Percentiles rank a stretch among this genome's conserved stretches.
These are phyloP conservation scores for Aristolochia fimbriata DNA, from an alignment of 164 flowering plant genomes.

Conservation along the genomic window DNA sequence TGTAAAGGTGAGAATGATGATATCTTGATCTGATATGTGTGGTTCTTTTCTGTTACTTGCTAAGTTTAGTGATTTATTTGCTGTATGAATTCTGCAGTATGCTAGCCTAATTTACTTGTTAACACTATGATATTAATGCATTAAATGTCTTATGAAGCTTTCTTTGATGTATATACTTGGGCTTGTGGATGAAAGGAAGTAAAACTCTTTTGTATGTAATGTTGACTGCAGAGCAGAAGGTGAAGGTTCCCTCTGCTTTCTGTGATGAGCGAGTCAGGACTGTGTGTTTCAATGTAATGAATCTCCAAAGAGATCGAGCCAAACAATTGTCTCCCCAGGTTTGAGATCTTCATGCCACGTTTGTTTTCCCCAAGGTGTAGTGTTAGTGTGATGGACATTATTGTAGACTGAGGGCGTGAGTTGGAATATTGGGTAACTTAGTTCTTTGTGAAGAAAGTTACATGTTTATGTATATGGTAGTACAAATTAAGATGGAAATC, in stretches of 20 bases:
- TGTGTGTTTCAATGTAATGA: conserved; percentile 78
- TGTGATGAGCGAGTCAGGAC: conserved; percentile 89
- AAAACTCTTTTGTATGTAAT: conserved; percentile 1
- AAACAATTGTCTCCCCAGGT: conserved; percentile 81
- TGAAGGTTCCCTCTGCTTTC: conserved; percentile 63
- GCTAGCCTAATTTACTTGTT: no score
- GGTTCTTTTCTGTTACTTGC: no score
- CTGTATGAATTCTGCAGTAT: no score
- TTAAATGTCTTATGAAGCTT: no score
- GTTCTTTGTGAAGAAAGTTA: no score
- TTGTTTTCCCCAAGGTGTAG: not conserved
- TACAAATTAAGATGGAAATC: not conserved
- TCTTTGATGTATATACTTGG: no score
- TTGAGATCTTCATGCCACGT: not conserved
- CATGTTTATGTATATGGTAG: no score
- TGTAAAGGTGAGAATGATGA: conserved; percentile 46
- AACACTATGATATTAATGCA: no score
- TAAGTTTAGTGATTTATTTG: not conserved
- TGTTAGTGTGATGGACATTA: no score
- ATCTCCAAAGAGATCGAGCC: conserved; percentile 40
- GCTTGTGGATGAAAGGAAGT: not conserved
- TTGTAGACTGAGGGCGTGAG: no score
- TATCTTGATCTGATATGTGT: not conserved
- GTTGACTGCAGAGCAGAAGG: conserved; percentile 73
- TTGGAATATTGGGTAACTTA: no score